Percentiles rank a stretch among this genome's conserved stretches.
Evolutionary conservation across 2,329 filamentous ascomycete genomes (phyloP).

Genomic region (Nakataea oryzae): DNA sequence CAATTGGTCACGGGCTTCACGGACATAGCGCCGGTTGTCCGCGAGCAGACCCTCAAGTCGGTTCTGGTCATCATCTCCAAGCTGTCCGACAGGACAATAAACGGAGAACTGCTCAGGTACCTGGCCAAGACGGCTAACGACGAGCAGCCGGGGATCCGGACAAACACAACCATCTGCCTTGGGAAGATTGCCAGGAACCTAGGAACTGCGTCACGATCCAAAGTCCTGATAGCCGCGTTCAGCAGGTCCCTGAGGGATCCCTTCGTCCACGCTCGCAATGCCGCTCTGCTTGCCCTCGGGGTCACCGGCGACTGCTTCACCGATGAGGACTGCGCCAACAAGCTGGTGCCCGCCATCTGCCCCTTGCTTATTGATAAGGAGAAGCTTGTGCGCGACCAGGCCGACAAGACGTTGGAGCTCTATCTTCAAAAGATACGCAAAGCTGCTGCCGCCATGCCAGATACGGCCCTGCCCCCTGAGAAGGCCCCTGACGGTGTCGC

Average conservation of each 20-base stretch:
- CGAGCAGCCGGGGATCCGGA: slow-evolving; percentile 92
- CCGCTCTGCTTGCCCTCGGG: slow-evolving; percentile 72
- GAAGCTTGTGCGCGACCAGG: slow-evolving; percentile 86
- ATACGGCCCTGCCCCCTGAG: slow-evolving; percentile 63
- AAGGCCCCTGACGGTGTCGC: slow-evolving; percentile 44
- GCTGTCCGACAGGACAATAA: slow-evolving; percentile 83
- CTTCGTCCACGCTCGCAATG: slow-evolving; percentile 88
- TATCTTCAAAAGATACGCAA: slow-evolving; percentile 80
- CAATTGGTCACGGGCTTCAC: slow-evolving; percentile 95
- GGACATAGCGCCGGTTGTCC: slow-evolving; percentile 78
- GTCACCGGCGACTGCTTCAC: slow-evolving; percentile 80
- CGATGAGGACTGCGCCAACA: slow-evolving; percentile 79
- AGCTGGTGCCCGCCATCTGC: slow-evolving; percentile 75
- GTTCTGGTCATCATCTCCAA: slow-evolving; percentile 81
- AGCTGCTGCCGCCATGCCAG: slow-evolving; percentile 65
- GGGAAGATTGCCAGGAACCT: slow-evolving; percentile 93
- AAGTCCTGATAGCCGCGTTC: slow-evolving; percentile 90
- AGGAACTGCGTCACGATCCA: slow-evolving; percentile 65
- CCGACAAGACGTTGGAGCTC: slow-evolving; percentile 76
- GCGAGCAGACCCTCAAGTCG: slow-evolving; percentile 93
- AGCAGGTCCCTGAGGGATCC: slow-evolving; percentile 81
- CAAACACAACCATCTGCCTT: slow-evolving; percentile 94
- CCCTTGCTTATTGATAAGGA: slow-evolving; percentile 88
- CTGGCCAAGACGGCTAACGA: slow-evolving; percentile 95
- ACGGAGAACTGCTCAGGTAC: slow-evolving; percentile 83